Evolutionary conservation across 2,329 filamentous ascomycete genomes (phyloP).

Genomic region (Phyllosticta capitalensis): DNA sequence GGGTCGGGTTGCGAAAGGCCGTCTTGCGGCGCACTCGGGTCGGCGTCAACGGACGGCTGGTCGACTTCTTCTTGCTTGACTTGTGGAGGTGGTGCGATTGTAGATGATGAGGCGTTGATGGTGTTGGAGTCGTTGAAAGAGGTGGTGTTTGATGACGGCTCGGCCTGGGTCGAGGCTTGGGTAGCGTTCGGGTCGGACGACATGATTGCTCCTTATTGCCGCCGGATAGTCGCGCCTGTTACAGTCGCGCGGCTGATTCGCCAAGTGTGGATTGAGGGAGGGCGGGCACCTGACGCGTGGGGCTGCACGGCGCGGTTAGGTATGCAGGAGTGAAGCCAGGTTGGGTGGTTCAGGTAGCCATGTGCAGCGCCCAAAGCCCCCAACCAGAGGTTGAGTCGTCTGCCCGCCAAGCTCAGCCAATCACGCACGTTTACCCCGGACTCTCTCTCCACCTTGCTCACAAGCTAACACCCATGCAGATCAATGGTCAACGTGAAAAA

Average conservation of each 20-base stretch:
- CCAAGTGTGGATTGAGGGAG: background rate
- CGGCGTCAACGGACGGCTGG: slow-evolving; percentile 29
- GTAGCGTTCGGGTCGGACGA: background rate
- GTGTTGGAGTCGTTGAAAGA: slow-evolving; percentile 2
- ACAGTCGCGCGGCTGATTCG: slow-evolving; percentile 7
- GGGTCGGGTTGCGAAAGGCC: slow-evolving; percentile 25
- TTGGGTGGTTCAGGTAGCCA: background rate
- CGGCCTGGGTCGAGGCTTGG: background rate
- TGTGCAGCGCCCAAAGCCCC: background rate
- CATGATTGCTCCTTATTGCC: background rate
- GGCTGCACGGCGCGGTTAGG: slow-evolving; percentile 4
- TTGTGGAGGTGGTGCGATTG: background rate
- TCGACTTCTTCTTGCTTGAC: slow-evolving; percentile 29
- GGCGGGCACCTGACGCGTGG: slow-evolving; percentile 10
- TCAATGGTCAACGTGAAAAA: background rate
- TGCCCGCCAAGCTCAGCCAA: background rate
- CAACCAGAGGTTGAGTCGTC: slow-evolving; percentile 4
- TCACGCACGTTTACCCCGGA: background rate
- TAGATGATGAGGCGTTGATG: background rate
- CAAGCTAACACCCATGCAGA: background rate
- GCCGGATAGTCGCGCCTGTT: background rate
- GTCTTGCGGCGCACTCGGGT: slow-evolving; percentile 27
- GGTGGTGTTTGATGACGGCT: background rate
- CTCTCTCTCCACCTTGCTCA: background rate
- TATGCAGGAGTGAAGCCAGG: slow-evolving; percentile 5